phyloP scores from a whole-genome alignment of 257 asterid genomes.

The Fraxinus americana region DNA sequence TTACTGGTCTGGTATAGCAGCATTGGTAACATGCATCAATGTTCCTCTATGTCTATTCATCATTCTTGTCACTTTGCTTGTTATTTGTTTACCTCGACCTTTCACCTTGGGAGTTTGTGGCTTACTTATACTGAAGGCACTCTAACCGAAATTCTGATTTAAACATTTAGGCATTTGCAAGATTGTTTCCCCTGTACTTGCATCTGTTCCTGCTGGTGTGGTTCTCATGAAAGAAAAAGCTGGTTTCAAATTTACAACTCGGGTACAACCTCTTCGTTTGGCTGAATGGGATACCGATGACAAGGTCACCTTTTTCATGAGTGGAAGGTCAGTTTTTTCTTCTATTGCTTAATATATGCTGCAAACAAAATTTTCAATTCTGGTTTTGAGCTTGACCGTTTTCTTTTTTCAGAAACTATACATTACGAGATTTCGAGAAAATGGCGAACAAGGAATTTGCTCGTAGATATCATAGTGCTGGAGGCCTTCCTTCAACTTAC shows the following conservation, averaged over 20 bases:
- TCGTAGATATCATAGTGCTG: conserved; percentile 86
- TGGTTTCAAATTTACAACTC: conserved; percentile 91
- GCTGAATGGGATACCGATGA: conserved; percentile 94
- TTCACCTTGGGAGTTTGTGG: conserved; percentile 5
- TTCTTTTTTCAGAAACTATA: conserved; percentile 76
- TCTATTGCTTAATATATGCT: conserved; percentile 18
- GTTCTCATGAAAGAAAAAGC: conserved; percentile 89
- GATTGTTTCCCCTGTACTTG: conserved; percentile 83
- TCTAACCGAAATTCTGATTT: conserved; percentile 24
- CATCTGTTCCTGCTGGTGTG: conserved; percentile 94
- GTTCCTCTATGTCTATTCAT: conserved; percentile 5
- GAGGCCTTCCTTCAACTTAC: conserved; percentile 86
- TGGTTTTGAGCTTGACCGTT: conserved; percentile 28
- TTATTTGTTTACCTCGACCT: neutral
- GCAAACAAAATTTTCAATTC: conserved; percentile 14
- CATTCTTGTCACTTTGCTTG: conserved; percentile 11
- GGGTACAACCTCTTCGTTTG: conserved; percentile 97
- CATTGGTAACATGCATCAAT: conserved; percentile 5
- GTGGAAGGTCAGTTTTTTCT: conserved; percentile 73
- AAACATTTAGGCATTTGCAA: conserved; percentile 79
- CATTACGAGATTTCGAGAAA: conserved; percentile 97
- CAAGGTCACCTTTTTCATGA: conserved; percentile 90
- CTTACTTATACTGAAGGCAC: conserved; percentile 20
- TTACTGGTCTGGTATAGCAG: neutral
- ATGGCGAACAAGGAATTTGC: conserved; percentile 96